Conservation (phyloP, 805 yeast genomes). For the Ogataea methylovora region DNA sequence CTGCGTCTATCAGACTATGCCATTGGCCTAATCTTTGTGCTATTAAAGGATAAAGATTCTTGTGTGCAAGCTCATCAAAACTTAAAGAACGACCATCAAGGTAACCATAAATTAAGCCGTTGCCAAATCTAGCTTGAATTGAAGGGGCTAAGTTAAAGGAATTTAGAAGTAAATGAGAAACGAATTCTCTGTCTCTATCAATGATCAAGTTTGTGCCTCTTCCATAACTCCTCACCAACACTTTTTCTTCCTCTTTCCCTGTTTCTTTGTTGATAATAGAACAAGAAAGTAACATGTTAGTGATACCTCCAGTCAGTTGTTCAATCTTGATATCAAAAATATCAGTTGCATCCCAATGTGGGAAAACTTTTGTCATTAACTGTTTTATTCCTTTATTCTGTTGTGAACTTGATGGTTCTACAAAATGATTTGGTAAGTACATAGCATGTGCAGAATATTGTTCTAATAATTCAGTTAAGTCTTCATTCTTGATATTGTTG, state of each 20-base stretch:
- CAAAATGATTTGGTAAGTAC: conserved; percentile 37
- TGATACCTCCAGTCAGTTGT: conserved; percentile 55
- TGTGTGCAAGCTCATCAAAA: conserved; percentile 44
- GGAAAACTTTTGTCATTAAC: conserved; percentile 36
- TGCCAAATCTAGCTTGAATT: conserved; percentile 58
- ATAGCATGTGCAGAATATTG: conserved; percentile 39
- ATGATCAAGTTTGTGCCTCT: conserved; percentile 65
- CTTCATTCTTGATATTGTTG: conserved; percentile 1
- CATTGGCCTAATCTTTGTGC: conserved; percentile 65
- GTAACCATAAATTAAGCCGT: conserved; percentile 68
- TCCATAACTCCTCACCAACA: conserved; percentile 66
- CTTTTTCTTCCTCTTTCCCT: conserved; percentile 24
- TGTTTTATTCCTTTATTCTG: conserved; percentile 29
- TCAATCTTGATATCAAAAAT: conserved; percentile 26
- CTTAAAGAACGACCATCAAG: conserved; percentile 56
- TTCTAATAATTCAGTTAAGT: conserved; percentile 10
- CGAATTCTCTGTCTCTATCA: conserved; percentile 67
- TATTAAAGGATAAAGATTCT: conserved; percentile 44
- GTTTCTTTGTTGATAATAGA: conserved; percentile 15
- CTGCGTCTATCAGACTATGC: conserved; percentile 46
- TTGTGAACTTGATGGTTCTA: conserved; percentile 25
- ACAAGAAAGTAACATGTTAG: conserved; percentile 51
- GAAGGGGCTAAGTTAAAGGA: conserved; percentile 60
- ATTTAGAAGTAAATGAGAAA: conserved; percentile 57
- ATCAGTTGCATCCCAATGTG: conserved; percentile 21